These are phyloP conservation scores for Phaeolepiota aurea DNA, from an alignment of 768 basidiomycete species.

Conservation along the genomic window DNA sequence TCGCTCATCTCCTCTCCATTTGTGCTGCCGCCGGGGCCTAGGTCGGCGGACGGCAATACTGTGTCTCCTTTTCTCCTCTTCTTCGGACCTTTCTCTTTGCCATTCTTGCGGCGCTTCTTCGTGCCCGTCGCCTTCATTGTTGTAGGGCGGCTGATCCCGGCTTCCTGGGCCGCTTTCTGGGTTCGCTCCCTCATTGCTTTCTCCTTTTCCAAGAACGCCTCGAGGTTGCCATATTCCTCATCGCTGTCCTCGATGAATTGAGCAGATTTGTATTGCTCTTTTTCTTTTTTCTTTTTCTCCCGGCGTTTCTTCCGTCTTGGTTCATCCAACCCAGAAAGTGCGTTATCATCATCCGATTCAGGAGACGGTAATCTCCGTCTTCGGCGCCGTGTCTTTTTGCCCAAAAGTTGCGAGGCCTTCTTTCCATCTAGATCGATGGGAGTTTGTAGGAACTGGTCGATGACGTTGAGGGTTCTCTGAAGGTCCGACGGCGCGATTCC, in stretches of 20 bases:
- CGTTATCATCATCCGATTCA: constrained; percentile 33
- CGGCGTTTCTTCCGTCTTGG: constrained; percentile 44
- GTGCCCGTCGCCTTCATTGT: constrained; percentile 47
- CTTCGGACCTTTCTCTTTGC: constrained; percentile 16
- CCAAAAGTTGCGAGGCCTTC: constrained; percentile 63
- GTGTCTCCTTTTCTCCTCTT: constrained; percentile 26
- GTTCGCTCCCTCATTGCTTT: constrained; percentile 48
- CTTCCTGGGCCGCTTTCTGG: constrained; percentile 35
- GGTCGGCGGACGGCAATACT: constrained; percentile 10
- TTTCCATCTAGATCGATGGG: constrained; percentile 80
- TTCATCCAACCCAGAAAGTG: constrained; percentile 24
- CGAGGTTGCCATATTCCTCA: constrained; percentile 72
- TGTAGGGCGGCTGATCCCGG: constrained; percentile 30
- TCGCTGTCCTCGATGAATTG: constrained; percentile 93
- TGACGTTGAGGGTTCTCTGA: constrained; percentile 59
- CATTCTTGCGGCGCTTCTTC: constrained; percentile 37
- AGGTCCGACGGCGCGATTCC: constrained; percentile 60
- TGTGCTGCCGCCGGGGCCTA: constrained; percentile 13
- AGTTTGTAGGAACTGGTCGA: constrained; percentile 73
- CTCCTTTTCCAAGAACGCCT: constrained; percentile 76
- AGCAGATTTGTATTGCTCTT: constrained; percentile 69
- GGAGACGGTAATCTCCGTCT: constrained; percentile 42
- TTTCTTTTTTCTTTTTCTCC: constrained; percentile 58
- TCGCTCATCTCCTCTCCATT: constrained; percentile 13
- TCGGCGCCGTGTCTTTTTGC: constrained; percentile 51